Conservation (phyloP, 352 stramenopile species). For the Pythium chondricola region DNA sequence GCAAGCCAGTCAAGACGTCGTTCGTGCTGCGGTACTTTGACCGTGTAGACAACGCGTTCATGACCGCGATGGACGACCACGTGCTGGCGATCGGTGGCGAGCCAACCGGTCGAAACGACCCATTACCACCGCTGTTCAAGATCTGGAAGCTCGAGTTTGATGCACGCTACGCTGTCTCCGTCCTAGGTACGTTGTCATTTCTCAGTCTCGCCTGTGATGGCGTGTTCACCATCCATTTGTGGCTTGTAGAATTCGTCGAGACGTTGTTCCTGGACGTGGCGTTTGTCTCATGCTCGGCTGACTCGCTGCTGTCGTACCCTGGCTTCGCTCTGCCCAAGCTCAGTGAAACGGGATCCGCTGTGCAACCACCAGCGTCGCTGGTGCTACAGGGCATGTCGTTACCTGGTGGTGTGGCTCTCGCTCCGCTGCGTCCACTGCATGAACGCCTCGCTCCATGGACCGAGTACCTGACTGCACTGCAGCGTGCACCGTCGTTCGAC, state of each 20-base stretch:
- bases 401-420: conserved; percentile 17
- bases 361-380: background rate
- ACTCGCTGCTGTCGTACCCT: conserved; percentile 8
- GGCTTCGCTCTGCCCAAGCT: conserved; percentile 8
- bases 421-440: conserved; percentile 3
- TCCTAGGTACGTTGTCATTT: conserved; percentile 37
- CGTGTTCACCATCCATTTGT: background rate
- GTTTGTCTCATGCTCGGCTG: conserved; percentile 5
- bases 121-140: conserved; percentile 10
- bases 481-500: conserved; percentile 39
- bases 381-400: conserved; percentile 61
- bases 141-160: conserved; percentile 81
- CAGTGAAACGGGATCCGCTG: background rate
- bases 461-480: conserved; percentile 27
- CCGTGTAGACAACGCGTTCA: conserved; percentile 27
- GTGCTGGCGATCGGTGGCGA: background rate
- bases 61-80: conserved; percentile 7
- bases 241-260: conserved; percentile 10
- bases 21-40: conserved; percentile 56
- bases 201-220: background rate
- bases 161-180: conserved; percentile 42
- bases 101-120: background rate
- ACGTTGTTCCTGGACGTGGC: conserved; percentile 7
- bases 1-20: conserved; percentile 35
- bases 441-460: conserved; percentile 35